Evolutionary conservation across 2,329 filamentous ascomycete genomes (phyloP), one percentile per base, ranked within the genome.

Genomic region (Tolypocladium ovalisporum): DNA sequence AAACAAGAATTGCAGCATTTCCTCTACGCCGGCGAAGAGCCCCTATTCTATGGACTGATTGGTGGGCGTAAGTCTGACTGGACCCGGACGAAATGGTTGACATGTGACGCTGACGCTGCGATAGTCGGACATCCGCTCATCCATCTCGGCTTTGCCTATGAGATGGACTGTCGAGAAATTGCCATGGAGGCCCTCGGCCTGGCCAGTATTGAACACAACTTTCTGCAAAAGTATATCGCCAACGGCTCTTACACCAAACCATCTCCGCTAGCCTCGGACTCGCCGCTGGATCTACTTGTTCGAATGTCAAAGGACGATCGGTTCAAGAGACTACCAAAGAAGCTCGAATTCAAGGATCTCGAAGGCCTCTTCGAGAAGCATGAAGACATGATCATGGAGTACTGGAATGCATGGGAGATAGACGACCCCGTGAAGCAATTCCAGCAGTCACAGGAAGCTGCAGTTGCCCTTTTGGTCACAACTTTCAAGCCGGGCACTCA

Each of bases 141-240:
- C 58, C 94, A 97, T 66, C 80, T 99, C 2, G 92, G 85, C n/a
- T 97, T 96, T 68, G 94, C 91, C 12, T 93, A 88, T 67, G 93
- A 99, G 75, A 79, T 97, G 65, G 83, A 89, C 60, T 94, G 83
- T 64, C 88, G 87, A 58, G 93, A 95, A 62, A 70, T 97, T 24
- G 92, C 86, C 53, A 94, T 96, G 73, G 94, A 99, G 75, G 89
- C 91, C 1, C 79, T 99, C 0, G 85, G 83, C 0, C 77, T 96
- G 60, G 78, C 85, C 0, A 76, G 80, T 10, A 73, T 76, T 1
- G 76, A 82, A 64, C 82, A 86, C 70, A 75, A 81, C 68, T 82
- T 76, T 67, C 69, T 86, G 35, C 82, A 85, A 70, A 83, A 80
- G 68, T 87, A 86, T 64, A 66, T 89, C n/a, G 89, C 94, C 68